Evolutionary conservation across 495 filamentous ascomycete species (phyloP).

Genomic region (Penicillium silybi): DNA sequence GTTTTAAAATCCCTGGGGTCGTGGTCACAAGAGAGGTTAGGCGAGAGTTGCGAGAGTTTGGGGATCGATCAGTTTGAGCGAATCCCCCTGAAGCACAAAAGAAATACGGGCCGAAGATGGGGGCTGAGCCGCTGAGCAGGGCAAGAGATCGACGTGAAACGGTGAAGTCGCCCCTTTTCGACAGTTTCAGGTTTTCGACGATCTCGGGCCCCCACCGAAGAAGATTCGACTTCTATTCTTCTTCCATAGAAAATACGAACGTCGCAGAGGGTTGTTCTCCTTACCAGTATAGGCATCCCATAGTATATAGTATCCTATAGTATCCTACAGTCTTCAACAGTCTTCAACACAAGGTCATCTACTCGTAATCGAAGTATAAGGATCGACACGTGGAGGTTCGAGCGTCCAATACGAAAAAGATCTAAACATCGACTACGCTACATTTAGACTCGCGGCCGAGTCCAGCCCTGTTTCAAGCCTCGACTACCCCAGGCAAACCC

Average conservation of each 20-base stretch:
- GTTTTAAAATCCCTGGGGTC: background rate
- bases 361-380: background rate
- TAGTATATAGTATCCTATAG: too few relatives aligned
- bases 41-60: background rate
- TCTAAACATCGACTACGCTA: background rate
- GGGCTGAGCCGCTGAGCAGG: constrained; percentile 24
- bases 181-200: constrained; percentile 15
- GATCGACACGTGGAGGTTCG: background rate
- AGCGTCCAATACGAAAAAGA: background rate
- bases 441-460: background rate
- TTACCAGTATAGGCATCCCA: too few relatives aligned
- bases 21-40: background rate
- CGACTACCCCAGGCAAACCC: background rate
- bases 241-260: too few relatives aligned
- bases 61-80: background rate
- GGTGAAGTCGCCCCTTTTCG: constrained; percentile 14
- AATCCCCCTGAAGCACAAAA: background rate
- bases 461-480: background rate
- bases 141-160: constrained; percentile 31
- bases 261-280: too few relatives aligned
- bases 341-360: too few relatives aligned
- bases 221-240: constrained; percentile 9
- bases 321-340: too few relatives aligned
- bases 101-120: constrained; percentile 5
- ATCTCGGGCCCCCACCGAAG: constrained; percentile 23